Evolutionary conservation across 371 early-diverging fungal genomes (phyloP).

Genomic region (Lichtheimia corymbifera): DNA sequence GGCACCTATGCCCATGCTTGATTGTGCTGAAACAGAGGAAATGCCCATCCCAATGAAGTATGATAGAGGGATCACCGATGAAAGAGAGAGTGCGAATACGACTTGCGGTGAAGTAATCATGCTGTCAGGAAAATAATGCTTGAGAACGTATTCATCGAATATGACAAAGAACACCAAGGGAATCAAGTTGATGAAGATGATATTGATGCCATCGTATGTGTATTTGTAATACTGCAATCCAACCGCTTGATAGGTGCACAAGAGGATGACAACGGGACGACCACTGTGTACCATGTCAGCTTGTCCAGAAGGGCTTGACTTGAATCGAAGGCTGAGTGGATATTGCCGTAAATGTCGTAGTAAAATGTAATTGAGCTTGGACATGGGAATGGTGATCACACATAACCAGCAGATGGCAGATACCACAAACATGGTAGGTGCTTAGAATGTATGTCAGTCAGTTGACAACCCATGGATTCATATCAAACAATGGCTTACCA

Average conservation of each 20-base stretch:
- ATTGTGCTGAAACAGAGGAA: constrained; percentile 93
- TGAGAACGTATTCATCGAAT: constrained; percentile 78
- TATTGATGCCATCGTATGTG: constrained; percentile 95
- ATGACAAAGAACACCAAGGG: constrained; percentile 80
- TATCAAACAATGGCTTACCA: constrained; percentile 32
- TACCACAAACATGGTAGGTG: constrained; percentile 78
- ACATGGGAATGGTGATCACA: constrained; percentile 94
- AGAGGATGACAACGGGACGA: constrained; percentile 51
- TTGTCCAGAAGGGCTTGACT: constrained; percentile 19
- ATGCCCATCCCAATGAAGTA: constrained; percentile 98
- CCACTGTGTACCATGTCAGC: constrained; percentile 18
- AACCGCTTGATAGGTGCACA: constrained; percentile 80
- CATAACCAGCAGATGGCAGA: constrained; percentile 84
- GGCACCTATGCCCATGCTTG: constrained; percentile 88
- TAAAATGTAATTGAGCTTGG: constrained; percentile 83
- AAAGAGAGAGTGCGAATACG: constrained; percentile 80
- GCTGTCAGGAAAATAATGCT: constrained; percentile 44
- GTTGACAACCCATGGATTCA: too few relatives aligned
- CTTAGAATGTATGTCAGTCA: constrained; percentile 25
- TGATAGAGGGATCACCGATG: constrained; percentile 90
- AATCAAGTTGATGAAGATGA: constrained; percentile 92
- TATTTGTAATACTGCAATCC: constrained; percentile 90
- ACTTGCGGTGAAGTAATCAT: constrained; percentile 62
- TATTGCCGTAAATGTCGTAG: constrained; percentile 75
- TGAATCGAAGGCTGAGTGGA: constrained; percentile 61